phyloP scores from a whole-genome alignment of 108 stramenopile genomes.

The Cyclostephanos tholiformis region DNA sequence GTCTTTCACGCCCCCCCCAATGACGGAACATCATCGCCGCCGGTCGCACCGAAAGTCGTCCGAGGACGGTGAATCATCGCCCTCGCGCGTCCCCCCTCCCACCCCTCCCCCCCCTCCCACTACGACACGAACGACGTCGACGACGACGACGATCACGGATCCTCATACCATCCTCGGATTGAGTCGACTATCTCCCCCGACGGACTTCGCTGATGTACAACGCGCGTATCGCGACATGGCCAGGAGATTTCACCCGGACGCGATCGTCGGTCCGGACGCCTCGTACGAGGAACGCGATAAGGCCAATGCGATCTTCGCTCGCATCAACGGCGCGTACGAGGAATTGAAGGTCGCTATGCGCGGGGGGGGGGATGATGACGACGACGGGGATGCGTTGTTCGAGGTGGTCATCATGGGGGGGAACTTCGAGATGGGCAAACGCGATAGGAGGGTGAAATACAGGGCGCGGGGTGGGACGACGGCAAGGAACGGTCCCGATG shows the following conservation, averaged over 20 bases:
- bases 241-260: constrained; percentile 25
- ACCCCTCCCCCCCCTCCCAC: neutral
- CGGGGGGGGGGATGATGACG: constrained; percentile 26
- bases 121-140: neutral
- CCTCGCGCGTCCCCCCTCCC: neutral
- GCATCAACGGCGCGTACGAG: constrained; percentile 36
- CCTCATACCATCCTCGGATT: constrained; percentile 38
- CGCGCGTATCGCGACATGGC: constrained; percentile 28
- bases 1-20: too few relatives aligned
- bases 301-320: constrained; percentile 31
- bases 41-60: too few relatives aligned
- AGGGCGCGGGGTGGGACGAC: constrained; percentile 21
- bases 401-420: constrained; percentile 38
- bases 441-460: constrained; percentile 12
- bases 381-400: neutral
- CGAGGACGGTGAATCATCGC: neutral
- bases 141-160: neutral
- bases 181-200: constrained; percentile 21
- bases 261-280: constrained; percentile 20
- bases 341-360: constrained; percentile 12
- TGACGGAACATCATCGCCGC: too few relatives aligned
- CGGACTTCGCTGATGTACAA: constrained; percentile 15
- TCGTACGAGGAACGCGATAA: constrained; percentile 12
- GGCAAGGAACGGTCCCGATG: constrained; percentile 27
- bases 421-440: constrained; percentile 3